Base-by-base conservation (phyloP, 306 rosid genomes). In the Prunus armeniaca region DNA sequence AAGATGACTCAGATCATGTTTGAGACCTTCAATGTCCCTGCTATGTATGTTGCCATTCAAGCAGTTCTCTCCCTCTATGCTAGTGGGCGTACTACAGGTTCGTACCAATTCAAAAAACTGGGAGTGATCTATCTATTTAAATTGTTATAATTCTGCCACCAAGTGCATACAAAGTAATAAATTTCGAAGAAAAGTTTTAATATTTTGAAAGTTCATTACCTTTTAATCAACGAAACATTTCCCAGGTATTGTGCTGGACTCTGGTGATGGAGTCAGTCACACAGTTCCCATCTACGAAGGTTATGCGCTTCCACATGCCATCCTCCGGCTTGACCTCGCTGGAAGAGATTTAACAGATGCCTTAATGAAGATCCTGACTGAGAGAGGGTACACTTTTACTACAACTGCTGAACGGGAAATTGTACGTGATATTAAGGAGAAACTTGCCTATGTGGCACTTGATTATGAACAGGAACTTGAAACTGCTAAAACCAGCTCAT, bases 331-430 rank as follows among this genome's bases (percentile, higher is more conserved):
- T 72, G 86, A 82, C 65, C 86, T 82, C 69, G 86, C 86, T 63
- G 86, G 86, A 65, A 76, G 86, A 62, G 86, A 82, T 58, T 80
- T 82, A 47, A 82, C 86, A 61, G 86, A 82, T 51, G 74, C 86
- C 56, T 72, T 82, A 24, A 82, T 82, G 86, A 82, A 82, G 64
- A 82, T 82, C 64, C 86, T 82, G 49, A 82, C 86, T 30, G 86
- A 82, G 81, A 82, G 86, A 69, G 86, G 86, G 63, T 82, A 82
- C 27, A 41, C 77, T 62, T 82, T 82, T 46, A 82, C 86, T 65
- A 82, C 86, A 51, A 82, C 86, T 69, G 86, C 86, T 5, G 86
- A 82, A 65, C 86, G 86, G 77, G 86, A 82, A 82, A 82, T 82
- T 63, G 86, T 82, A 43, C 86, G 86, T 22, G 86, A 82, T 65